Conservation (phyloP, 2,329 filamentous ascomycete genomes). For the Beauveria caledonica region DNA sequence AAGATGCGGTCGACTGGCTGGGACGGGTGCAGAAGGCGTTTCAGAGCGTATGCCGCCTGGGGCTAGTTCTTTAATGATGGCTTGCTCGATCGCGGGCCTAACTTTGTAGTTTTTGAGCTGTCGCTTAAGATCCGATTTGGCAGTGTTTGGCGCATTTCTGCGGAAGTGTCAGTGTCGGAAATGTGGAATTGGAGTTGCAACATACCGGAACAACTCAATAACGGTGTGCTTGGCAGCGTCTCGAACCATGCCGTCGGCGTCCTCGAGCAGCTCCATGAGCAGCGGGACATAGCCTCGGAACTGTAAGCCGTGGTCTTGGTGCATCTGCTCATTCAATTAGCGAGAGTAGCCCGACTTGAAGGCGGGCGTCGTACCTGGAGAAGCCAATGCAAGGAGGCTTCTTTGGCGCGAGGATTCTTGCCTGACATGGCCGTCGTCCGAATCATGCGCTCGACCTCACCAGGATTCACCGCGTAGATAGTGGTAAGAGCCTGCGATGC, state of each 20-base stretch:
- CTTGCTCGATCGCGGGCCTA: constrained; percentile 73
- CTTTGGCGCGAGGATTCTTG: constrained; percentile 77
- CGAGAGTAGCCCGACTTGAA: neutral
- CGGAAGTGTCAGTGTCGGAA: constrained; percentile 6
- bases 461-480: constrained; percentile 59
- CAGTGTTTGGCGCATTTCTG: constrained; percentile 68
- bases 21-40: constrained; percentile 32
- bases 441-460: constrained; percentile 72
- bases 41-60: constrained; percentile 39
- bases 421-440: constrained; percentile 70
- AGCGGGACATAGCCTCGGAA: constrained; percentile 78
- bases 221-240: constrained; percentile 76
- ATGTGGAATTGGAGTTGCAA: neutral
- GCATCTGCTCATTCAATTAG: constrained; percentile 49
- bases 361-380: constrained; percentile 48
- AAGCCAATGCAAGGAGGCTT: constrained; percentile 78
- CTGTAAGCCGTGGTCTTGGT: constrained; percentile 66
- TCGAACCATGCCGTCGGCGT: constrained; percentile 80
- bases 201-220: constrained; percentile 76
- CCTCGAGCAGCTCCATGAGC: constrained; percentile 80
- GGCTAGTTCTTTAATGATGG: constrained; percentile 68
- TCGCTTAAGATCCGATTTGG: constrained; percentile 81
- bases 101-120: constrained; percentile 80
- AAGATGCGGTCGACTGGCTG: constrained; percentile 34
- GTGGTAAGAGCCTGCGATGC: constrained; percentile 71